Base-by-base conservation (phyloP, 2,329 filamentous ascomycete species). In the Neonectria ditissima region DNA sequence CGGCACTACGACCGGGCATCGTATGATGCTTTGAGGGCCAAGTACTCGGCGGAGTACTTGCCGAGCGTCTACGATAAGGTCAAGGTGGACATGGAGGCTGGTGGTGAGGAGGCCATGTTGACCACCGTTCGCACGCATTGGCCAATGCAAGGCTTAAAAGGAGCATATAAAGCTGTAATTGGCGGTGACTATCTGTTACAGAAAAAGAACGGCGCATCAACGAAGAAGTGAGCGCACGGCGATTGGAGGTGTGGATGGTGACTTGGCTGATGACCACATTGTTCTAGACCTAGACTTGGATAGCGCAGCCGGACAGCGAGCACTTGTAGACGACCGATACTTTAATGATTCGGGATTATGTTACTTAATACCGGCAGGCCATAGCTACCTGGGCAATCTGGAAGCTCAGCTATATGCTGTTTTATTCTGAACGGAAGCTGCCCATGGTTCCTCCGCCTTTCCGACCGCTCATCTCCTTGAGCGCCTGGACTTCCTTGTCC, bases 11-110 rank as follows among this genome's bases (percentile, higher is more conserved):
- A 91, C 72, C 80, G 82, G 39, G 69, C 78, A 8, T 86, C 86
- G 72, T 91, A 92, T 65, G 85, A 91, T 47, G 75, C 73, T 3
- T 76, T 92, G 55, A 79, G 90, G 18, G 74, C 76, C 24, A 87
- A 85, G 71, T 92, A 91, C 71, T 77, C 80, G 5, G 90, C 90
- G 0, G 78, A 79, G 1, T 83, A 86, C 51, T 73, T 92, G 65
- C 89, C 88, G 0, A 88, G 80, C 30, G 88, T 92, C 2, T 91
- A 88, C 65, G 88, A 92, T 69, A 92, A 92, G 78, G 87, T 91
- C 24, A 86, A 84, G 69, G 85, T 86, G 0, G 80, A 82, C 39
- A 75, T 80, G 4, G 77, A 78, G 1, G 75, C 70, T 1, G 77
- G 80, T 34, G 74, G 74, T 34, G 70, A 68, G 10, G 74, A 71